These are phyloP conservation scores for Hypomontagnella monticulosa DNA, from an alignment of 495 filamentous ascomycete species.

Conservation along the genomic window DNA sequence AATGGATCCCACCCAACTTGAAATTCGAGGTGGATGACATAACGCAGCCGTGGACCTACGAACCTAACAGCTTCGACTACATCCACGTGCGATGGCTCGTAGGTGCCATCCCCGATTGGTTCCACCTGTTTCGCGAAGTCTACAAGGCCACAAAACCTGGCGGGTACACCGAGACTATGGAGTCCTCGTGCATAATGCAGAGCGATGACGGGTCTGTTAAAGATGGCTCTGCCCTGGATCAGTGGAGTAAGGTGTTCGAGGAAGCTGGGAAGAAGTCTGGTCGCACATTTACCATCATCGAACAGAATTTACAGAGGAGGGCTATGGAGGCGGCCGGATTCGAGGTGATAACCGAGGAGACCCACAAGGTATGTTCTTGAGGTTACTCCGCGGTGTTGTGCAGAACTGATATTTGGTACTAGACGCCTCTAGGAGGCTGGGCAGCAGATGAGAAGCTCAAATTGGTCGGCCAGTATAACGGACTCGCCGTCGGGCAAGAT, in stretches of 20 bases:
- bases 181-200: constrained; percentile 51
- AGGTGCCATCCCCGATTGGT: constrained; percentile 67
- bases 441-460: constrained; percentile 57
- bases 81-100: constrained; percentile 68
- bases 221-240: constrained; percentile 54
- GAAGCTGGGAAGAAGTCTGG: constrained; percentile 57
- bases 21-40: constrained; percentile 67
- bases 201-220: constrained; percentile 63
- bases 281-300: constrained; percentile 57
- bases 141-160: constrained; percentile 46
- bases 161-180: constrained; percentile 57
- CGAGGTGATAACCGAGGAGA: constrained; percentile 49
- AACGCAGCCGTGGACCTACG: constrained; percentile 59
- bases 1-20: constrained; percentile 60
- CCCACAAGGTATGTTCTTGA: constrained; percentile 51
- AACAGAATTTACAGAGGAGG: constrained; percentile 46
- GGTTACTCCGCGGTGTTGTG: background rate
- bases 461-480: constrained; percentile 55
- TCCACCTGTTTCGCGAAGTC: constrained; percentile 45
- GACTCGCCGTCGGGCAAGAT: constrained; percentile 42
- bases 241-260: constrained; percentile 56
- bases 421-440: constrained; percentile 62
- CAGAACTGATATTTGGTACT: background rate
- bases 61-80: constrained; percentile 61
- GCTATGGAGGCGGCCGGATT: constrained; percentile 54